Percentiles rank a stretch among this genome's conserved stretches.
These are phyloP conservation scores for Rhizomucor pusillus DNA, from an alignment of 371 early-diverging fungal species.

Conservation along the genomic window DNA sequence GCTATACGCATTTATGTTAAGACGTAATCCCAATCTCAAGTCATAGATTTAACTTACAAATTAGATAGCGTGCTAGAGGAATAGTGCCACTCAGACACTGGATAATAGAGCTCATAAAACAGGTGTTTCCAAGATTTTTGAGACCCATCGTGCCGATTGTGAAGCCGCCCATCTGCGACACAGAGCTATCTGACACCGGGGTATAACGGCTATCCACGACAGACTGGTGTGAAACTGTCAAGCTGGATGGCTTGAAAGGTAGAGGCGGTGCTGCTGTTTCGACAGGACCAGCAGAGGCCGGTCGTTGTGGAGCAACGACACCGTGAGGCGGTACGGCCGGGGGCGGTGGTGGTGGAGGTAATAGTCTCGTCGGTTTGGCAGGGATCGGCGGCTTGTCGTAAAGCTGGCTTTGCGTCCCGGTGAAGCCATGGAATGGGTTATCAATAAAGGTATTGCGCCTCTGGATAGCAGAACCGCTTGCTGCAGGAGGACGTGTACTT, in stretches of 20 bases:
- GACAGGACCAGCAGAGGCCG: constrained; percentile 8
- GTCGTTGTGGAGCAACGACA: constrained; percentile 1
- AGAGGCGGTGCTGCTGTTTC: constrained; percentile 3
- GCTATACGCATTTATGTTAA: constrained; percentile 37
- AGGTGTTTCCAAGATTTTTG: constrained; percentile 96
- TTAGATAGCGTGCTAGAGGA: constrained; percentile 83
- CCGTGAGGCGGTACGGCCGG: background rate
- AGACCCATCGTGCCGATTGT: constrained; percentile 79
- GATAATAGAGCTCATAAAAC: constrained; percentile 95
- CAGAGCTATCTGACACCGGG: constrained; percentile 27
- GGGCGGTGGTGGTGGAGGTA: constrained; percentile 15
- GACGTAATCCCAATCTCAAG: background rate
- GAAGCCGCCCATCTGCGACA: constrained; percentile 44
- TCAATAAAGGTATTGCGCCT: constrained; percentile 58
- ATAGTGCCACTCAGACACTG: constrained; percentile 91
- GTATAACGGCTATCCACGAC: constrained; percentile 11
- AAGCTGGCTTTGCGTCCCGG: constrained; percentile 21
- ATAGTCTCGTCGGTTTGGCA: constrained; percentile 19
- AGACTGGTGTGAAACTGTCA: constrained; percentile 5
- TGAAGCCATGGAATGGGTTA: constrained; percentile 61
- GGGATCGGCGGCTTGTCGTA: constrained; percentile 26
- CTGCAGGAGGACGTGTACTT: constrained; percentile 5
- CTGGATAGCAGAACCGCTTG: constrained; percentile 12
- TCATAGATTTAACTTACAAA: constrained; percentile 33
- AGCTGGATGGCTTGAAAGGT: constrained; percentile 13